These are phyloP conservation scores for Gaeumannomyces tritici DNA, from an alignment of 2,329 filamentous ascomycete species.

Conservation along the genomic window DNA sequence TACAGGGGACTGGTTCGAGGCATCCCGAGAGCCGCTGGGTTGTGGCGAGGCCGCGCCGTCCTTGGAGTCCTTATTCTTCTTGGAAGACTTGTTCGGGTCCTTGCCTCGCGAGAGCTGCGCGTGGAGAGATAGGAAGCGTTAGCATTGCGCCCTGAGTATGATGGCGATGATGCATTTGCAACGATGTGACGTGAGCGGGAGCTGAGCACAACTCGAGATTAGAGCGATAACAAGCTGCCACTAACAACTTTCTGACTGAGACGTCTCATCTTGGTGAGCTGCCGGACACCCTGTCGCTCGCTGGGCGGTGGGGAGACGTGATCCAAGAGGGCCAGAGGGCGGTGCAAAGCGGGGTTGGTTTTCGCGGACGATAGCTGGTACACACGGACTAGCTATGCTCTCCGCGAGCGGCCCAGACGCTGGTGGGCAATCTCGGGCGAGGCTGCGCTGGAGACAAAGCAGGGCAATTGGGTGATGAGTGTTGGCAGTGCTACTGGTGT, in stretches of 20 bases:
- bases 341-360: background rate
- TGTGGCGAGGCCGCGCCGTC: conserved; percentile 75
- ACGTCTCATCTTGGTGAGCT: conserved; percentile 72
- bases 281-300: background rate
- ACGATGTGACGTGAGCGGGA: background rate
- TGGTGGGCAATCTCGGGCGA: background rate
- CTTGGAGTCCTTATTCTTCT: conserved; percentile 64
- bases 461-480: background rate
- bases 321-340: background rate
- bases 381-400: background rate
- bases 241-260: conserved; percentile 96
- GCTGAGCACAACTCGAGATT: conserved; percentile 3
- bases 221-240: conserved; percentile 18
- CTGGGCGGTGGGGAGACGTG: background rate
- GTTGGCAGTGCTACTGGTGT: background rate
- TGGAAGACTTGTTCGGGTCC: conserved; percentile 72
- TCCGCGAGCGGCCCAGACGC: background rate
- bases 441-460: background rate
- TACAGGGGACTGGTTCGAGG: conserved; percentile 48
- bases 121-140: conserved; percentile 21
- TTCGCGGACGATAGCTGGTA: background rate
- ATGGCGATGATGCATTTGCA: background rate
- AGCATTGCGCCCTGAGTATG: conserved; percentile 58
- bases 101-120: conserved; percentile 85
- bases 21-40: conserved; percentile 40